Percentiles rank a stretch among this genome's conserved stretches.
Conservation (phyloP, 768 basidiomycete genomes). For the Lentinula raphanica region DNA sequence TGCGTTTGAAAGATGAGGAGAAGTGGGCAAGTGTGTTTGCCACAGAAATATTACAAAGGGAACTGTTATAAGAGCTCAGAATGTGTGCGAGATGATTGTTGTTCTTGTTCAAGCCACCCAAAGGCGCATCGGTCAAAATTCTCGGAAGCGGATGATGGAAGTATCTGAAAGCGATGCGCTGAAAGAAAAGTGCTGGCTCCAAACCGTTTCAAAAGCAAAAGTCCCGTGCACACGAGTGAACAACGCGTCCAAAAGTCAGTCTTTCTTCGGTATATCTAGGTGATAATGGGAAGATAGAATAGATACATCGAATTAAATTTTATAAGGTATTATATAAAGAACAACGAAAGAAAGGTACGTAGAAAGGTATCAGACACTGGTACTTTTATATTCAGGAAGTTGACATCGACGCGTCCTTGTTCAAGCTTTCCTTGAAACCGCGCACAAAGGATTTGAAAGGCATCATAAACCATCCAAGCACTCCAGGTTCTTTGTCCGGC, state of each 20-base stretch:
- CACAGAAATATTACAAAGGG: constrained; percentile 13
- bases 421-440: constrained; percentile 62
- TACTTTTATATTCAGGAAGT: not conserved
- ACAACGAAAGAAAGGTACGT: not conserved
- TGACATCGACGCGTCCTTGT: constrained; percentile 7
- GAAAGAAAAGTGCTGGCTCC: constrained; percentile 8
- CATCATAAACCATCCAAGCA: constrained; percentile 55
- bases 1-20: not conserved
- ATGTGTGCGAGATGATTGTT: not conserved
- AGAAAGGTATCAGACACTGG: not conserved
- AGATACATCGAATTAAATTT: not conserved
- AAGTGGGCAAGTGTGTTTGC: not conserved
- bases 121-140: not conserved
- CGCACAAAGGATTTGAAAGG: constrained; percentile 62
- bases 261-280: not conserved
- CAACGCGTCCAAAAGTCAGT: not conserved
- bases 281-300: constrained; percentile 1
- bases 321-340: too few species aligned
- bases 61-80: not conserved
- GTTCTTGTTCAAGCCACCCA: not conserved
- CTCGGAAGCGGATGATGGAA: not conserved
- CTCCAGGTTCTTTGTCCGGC: constrained; percentile 37
- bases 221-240: constrained; percentile 3
- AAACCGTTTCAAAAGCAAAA: not conserved
- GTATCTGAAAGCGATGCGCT: constrained; percentile 7